A percentile compares a stretch with the other conserved stretches of the same genome.
These are phyloP conservation scores for Alternaria gaisen DNA, from an alignment of 2,329 filamentous ascomycete species.

Conservation along the genomic window DNA sequence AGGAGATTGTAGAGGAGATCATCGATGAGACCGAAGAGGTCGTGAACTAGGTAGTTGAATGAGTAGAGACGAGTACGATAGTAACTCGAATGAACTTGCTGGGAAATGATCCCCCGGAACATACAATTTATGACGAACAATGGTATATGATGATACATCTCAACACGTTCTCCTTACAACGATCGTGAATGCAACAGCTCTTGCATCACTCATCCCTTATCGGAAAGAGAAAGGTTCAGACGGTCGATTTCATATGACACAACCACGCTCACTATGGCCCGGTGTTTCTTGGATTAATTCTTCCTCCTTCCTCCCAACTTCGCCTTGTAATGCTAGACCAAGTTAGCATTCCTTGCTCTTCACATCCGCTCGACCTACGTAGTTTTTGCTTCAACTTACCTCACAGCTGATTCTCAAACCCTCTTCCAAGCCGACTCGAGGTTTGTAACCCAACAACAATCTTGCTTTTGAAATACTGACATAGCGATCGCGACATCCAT, in stretches of 20 bases:
- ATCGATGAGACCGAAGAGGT: conserved; percentile 89
- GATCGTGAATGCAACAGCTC: background rate
- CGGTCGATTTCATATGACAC: background rate
- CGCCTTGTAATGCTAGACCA: conserved; percentile 4
- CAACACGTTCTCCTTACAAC: background rate
- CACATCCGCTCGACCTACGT: background rate
- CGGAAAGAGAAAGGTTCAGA: background rate
- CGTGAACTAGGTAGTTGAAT: conserved; percentile 35
- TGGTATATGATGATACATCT: background rate
- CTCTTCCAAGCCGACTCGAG: conserved; percentile 61
- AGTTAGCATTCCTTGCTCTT: background rate
- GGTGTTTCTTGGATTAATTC: background rate
- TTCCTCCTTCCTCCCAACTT: conserved; percentile 6
- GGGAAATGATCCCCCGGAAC: background rate
- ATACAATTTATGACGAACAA: background rate
- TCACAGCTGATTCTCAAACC: conserved; percentile 53
- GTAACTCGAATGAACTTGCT: background rate
- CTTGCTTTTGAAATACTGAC: conserved; percentile 62
- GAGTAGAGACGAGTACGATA: background rate
- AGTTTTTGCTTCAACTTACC: conserved; percentile 25
- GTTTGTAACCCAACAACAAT: conserved; percentile 62
- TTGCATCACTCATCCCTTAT: background rate
- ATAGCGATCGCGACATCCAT: conserved; percentile 64
- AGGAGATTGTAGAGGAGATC: conserved; percentile 90
- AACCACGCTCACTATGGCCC: background rate